Evolutionary conservation across 345 rosid genomes (phyloP).

Genomic region (Syzygium aqueum): DNA sequence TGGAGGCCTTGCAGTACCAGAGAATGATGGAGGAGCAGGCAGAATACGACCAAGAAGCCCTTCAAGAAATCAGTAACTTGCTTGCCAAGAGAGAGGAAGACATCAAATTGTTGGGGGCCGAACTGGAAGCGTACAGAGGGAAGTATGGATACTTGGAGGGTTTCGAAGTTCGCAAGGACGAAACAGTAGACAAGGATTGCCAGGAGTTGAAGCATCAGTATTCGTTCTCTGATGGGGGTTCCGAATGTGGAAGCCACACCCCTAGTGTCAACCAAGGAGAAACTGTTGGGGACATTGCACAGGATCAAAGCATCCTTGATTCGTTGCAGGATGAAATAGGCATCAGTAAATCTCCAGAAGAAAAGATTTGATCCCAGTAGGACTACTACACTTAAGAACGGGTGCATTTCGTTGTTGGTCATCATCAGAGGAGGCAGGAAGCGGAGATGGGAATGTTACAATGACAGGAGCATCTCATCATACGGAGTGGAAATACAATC

Average conservation of each 20-base stretch:
- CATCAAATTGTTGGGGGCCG: conserved; percentile 47
- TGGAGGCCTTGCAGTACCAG: conserved; percentile 96
- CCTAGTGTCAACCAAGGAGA: background rate
- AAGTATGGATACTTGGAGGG: conserved; percentile 37
- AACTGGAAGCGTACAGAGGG: conserved; percentile 54
- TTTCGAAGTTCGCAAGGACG: background rate
- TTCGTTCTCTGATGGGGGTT: background rate
- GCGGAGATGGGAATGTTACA: background rate
- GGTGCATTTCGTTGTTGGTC: background rate
- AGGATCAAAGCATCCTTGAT: background rate
- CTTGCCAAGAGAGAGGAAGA: conserved; percentile 54
- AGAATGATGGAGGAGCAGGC: conserved; percentile 99
- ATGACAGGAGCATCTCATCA: background rate
- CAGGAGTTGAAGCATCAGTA: background rate
- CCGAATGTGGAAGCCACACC: conserved; percentile 5
- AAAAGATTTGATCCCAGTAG: background rate
- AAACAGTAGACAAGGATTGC: background rate
- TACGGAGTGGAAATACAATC: background rate
- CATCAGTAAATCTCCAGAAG: background rate
- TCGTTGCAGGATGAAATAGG: background rate
- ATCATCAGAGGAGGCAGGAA: background rate
- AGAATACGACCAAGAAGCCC: conserved; percentile 79
- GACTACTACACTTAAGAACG: background rate
- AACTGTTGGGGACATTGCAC: background rate
- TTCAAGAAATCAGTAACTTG: conserved; percentile 46